Base-by-base conservation (phyloP, 2,329 filamentous ascomycete species). In the Xylariaceae sp. region DNA sequence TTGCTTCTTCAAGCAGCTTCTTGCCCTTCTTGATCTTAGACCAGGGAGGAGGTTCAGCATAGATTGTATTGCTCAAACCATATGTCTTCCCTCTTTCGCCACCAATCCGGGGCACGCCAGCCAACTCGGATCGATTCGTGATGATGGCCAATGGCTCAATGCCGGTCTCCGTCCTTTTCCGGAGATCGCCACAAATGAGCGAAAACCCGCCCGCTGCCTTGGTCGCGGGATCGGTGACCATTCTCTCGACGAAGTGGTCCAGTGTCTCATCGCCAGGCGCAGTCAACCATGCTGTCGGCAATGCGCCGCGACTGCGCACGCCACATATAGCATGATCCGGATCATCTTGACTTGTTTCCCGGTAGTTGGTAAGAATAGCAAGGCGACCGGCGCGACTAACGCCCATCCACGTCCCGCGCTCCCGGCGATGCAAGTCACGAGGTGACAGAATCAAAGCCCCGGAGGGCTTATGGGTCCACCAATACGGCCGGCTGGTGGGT, bases 371-470 rank as follows among this genome's bases (percentile, higher is more conserved):
- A 60, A 88, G 77, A 10, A 87, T 80, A 7, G 85, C 85, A 57
- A 88, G 77, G 59, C 82, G 78, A 10, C 86, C 86, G 2, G 77
- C 73, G 64, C 80, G 79, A 51, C 81, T 86, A 61, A 88, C 76
- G 59, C 85, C 86, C 42, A 88, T 75, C 86, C 86, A 88, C 11
- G 86, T 88, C 42, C 86, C 86, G 65, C 81, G 80, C 66, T 87
- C 84, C 51, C 77, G 75, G 39, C 85, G 78, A 68, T 86, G 82
- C 10, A 87, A 78, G 70, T 88, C 85, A 59, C 83, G 78, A 17
- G 84, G 77, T 4, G 84, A 87, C 35, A 88, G 78, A 55, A 87
- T 75, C 59, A 77, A 65, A 48, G 72, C 62, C 11, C 76, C 76
- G 37, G 76, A 75, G 45, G 71, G 68, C 17, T 72, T 71, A 61